These are phyloP conservation scores for Solanum chilense DNA, from an alignment of 257 asterid genomes.

Conservation along the genomic window DNA sequence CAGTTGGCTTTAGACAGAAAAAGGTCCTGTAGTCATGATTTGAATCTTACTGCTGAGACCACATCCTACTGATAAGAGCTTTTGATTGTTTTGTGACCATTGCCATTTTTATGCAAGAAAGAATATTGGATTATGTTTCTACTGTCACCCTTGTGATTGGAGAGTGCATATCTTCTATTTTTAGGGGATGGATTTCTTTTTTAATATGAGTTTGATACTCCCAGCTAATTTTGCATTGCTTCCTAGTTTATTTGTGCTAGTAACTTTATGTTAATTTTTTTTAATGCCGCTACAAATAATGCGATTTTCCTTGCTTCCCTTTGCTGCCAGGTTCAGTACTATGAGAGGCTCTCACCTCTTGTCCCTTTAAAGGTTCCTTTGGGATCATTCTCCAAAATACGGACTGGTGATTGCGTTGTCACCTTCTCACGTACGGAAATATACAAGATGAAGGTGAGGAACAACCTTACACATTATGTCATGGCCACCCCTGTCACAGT, in stretches of 20 bases:
- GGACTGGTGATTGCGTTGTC: conserved; percentile 87
- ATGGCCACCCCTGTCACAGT: neutral
- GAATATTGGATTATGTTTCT: neutral
- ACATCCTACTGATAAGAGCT: neutral
- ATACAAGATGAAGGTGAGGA: conserved; percentile 66
- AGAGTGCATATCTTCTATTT: neutral
- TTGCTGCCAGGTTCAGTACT: conserved; percentile 56
- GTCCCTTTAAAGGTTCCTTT: conserved; percentile 63
- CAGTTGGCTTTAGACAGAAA: neutral
- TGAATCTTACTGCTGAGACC: neutral
- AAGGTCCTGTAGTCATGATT: neutral
- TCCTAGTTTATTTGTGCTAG: neutral
- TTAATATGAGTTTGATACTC: neutral
- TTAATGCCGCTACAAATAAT: neutral
- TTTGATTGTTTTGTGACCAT: neutral
- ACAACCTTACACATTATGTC: neutral
- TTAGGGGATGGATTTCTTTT: neutral
- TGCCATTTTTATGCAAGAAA: neutral
- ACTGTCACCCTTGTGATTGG: neutral
- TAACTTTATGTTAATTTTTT: neutral
- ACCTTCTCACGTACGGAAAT: conserved; percentile 74
- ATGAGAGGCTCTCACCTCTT: conserved; percentile 96
- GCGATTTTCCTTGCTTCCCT: neutral
- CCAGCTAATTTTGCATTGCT: neutral
- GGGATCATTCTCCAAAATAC: conserved; percentile 60